Evolutionary conservation across 306 rosid species (phyloP), one percentile per base, ranked within the genome.

Genomic region (Cajanus cajan): DNA sequence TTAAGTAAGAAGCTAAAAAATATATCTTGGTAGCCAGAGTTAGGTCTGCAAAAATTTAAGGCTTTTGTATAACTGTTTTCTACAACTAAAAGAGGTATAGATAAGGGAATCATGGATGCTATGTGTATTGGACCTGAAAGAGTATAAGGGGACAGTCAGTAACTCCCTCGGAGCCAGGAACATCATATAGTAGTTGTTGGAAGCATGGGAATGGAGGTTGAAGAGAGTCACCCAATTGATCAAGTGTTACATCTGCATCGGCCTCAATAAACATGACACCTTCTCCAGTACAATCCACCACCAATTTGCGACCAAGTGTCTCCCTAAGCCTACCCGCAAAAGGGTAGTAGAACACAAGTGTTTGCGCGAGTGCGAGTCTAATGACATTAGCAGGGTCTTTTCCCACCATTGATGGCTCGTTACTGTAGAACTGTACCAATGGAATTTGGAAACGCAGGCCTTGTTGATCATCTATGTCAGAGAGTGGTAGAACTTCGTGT

Each of bases 121-220:
- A 19, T 18, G 58, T 52, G 7, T 15, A 50, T 25, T 14, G 51
- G 7, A 82, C 88, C 88, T 88, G 90, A 18, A 86, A 63, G 12
- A 79, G 81, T 41, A 88, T 52, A 71, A 86, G 72, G 1, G 92
- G 92, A 45, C 15, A 61, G 21, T 82, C 4, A 11, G 73, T 70
- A 14, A 84, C 28, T 25, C 62, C 90, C 1, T 83, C 80, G 0
- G 85, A 76, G 11, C 84, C 87, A 0, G 82, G 90, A 68, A 84
- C 88, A 28, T 79, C 55, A 63, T 54, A 79, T 14, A 84, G 62
- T 5, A 54, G 83, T n/a, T 84, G 82, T 6, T 73, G 64, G 57
- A 79, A 71, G 82, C 86, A 82, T 28, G 90, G 87, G 67, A 85
- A 84, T 0, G 90, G 90, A 10, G 87, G 62, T 54, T 54, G 62